A percentile compares a stretch with the other conserved stretches of the same genome.
Conservation (phyloP, 176 grass and related monocot genomes). For the Eragrostis nindensis region DNA sequence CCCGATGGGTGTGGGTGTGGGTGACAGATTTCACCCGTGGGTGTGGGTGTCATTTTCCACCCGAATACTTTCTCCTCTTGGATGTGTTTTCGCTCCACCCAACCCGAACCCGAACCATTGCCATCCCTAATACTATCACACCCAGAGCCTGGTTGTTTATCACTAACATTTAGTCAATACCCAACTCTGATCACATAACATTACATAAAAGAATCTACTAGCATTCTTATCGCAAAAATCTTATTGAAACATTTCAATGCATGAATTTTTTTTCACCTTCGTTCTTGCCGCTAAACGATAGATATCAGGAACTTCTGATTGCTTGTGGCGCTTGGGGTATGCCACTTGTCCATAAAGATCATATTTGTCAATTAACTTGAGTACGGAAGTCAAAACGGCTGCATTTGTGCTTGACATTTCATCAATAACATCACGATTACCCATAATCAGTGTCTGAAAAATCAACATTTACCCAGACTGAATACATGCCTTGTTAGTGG, state of each 20-base stretch:
- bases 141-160: neutral
- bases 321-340: conserved; percentile 92
- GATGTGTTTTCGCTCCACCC: too few species aligned
- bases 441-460: conserved; percentile 87
- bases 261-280: conserved; percentile 47
- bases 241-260: conserved; percentile 24
- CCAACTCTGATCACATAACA: conserved; percentile 14
- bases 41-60: too few species aligned
- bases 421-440: conserved; percentile 86
- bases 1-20: too few species aligned
- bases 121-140: too few species aligned
- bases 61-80: too few species aligned
- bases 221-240: conserved; percentile 4
- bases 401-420: conserved; percentile 88
- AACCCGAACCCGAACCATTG: too few species aligned
- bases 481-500: conserved; percentile 17
- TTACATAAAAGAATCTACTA: conserved; percentile 14
- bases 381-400: conserved; percentile 69
- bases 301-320: conserved; percentile 90
- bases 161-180: neutral
- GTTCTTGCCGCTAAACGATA: conserved; percentile 83
- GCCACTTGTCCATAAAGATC: conserved; percentile 89
- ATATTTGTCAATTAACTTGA: conserved; percentile 92
- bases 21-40: too few species aligned
- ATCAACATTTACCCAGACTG: conserved; percentile 14